A percentile compares a stretch with the other conserved stretches of the same genome.
phyloP scores from a whole-genome alignment of 768 basidiomycete genomes.

The Phylloporus arenicola region DNA sequence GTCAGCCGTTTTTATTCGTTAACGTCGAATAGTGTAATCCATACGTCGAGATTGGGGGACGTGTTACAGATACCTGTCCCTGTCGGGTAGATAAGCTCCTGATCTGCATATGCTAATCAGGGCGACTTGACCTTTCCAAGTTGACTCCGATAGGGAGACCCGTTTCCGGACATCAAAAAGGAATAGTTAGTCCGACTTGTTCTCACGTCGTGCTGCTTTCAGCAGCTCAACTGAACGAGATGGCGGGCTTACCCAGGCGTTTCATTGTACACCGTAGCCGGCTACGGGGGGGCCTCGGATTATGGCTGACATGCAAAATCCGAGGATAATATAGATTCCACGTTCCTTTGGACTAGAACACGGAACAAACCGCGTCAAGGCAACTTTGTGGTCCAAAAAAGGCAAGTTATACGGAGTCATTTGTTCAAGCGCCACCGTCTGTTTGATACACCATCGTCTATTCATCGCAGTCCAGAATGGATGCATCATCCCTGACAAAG shows the following conservation, averaged over 20 bases:
- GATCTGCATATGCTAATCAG: slow-evolving; percentile 24
- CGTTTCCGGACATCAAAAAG: no score
- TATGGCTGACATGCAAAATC: no score
- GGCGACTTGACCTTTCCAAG: slow-evolving; percentile 20
- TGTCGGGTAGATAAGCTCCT: slow-evolving; percentile 13
- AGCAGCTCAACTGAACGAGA: no score
- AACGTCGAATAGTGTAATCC: slow-evolving; percentile 8
- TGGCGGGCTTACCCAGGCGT: no score
- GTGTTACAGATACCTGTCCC: background rate
- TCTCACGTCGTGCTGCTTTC: no score
- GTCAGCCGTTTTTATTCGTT: slow-evolving; percentile 7
- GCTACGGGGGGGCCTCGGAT: no score
- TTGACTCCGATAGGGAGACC: slow-evolving; percentile 18
- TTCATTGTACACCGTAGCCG: no score
- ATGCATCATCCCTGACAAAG: slow-evolving; percentile 27
- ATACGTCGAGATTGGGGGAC: slow-evolving; percentile 1
- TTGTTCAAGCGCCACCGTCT: slow-evolving; percentile 1
- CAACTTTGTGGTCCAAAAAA: slow-evolving; percentile 8
- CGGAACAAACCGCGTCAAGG: background rate
- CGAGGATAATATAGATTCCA: no score
- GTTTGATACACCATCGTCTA: slow-evolving; percentile 1
- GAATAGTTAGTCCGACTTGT: no score
- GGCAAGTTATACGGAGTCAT: slow-evolving; percentile 6
- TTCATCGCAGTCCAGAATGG: slow-evolving; percentile 16
- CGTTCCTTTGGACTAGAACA: no score